phyloP scores from a whole-genome alignment of 495 filamentous ascomycete genomes.

The Chaetomium cochliodes region DNA sequence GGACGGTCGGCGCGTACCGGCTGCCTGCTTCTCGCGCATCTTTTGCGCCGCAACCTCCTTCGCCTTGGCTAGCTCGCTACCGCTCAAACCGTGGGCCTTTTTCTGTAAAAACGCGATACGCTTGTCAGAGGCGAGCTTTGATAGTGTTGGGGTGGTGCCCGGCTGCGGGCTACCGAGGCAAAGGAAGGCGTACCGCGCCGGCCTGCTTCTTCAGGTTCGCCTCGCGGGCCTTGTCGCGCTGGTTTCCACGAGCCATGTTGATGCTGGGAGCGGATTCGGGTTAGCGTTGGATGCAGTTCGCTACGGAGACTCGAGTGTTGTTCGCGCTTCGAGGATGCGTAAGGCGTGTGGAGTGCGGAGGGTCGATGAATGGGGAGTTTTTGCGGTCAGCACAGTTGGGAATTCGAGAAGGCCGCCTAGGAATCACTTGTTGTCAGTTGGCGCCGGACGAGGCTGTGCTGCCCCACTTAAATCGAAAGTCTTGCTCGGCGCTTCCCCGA shows the following conservation, averaged over 20 bases:
- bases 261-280: background rate
- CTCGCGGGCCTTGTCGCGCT: conserved; percentile 84
- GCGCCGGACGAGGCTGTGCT: conserved; percentile 22
- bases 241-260: conserved; percentile 86
- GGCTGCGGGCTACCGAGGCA: conserved; percentile 16
- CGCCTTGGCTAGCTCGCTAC: conserved; percentile 65
- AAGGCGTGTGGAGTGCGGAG: background rate
- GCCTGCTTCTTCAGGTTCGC: conserved; percentile 69
- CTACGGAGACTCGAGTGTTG: background rate
- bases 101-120: conserved; percentile 54
- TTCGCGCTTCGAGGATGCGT: conserved; percentile 12
- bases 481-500: conserved; percentile 23
- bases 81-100: conserved; percentile 54
- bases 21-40: conserved; percentile 88
- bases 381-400: conserved; percentile 4
- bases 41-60: conserved; percentile 77
- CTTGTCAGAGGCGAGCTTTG: conserved; percentile 8
- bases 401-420: conserved; percentile 7
- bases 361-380: background rate
- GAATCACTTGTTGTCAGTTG: conserved; percentile 15
- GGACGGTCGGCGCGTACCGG: conserved; percentile 58
- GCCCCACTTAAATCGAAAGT: background rate
- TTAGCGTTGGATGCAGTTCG: conserved; percentile 13
- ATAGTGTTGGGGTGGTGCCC: conserved; percentile 5
- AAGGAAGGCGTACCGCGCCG: conserved; percentile 48